These are phyloP conservation scores for Suillus plorans DNA, from an alignment of 768 basidiomycete genomes.

Conservation along the genomic window DNA sequence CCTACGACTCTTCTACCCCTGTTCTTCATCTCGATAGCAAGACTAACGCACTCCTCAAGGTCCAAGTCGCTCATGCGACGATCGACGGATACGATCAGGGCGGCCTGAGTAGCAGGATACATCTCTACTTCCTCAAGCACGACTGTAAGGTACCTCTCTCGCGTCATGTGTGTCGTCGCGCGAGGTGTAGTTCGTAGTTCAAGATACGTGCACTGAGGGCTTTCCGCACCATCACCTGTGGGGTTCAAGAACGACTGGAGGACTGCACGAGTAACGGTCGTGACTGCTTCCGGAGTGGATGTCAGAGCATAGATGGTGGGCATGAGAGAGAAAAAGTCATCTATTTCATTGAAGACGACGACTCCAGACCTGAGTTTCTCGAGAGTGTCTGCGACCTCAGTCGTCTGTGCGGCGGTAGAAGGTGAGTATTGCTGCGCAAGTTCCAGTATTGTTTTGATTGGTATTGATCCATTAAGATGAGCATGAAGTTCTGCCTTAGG, in stretches of 20 bases:
- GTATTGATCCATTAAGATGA: conserved; percentile 84
- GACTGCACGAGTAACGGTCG: conserved; percentile 61
- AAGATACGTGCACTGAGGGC: conserved; percentile 65
- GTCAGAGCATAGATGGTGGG: conserved; percentile 79
- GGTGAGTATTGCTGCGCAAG: conserved; percentile 49
- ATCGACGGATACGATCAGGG: conserved; percentile 76
- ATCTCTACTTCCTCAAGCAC: conserved; percentile 65
- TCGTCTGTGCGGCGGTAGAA: neutral
- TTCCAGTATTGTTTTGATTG: conserved; percentile 57
- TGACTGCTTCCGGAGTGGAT: conserved; percentile 54
- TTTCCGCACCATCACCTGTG: conserved; percentile 14
- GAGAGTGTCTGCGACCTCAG: conserved; percentile 38
- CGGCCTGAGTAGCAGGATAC: conserved; percentile 51
- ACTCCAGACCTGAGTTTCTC: conserved; percentile 38
- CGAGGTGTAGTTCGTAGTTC: conserved; percentile 85
- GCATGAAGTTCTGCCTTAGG: conserved; percentile 88
- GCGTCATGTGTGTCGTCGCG: conserved; percentile 54
- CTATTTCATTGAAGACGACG: conserved; percentile 45
- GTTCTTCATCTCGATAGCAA: conserved; percentile 53
- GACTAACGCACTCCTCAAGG: conserved; percentile 53
- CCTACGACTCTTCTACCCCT: conserved; percentile 70
- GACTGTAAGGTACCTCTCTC: conserved; percentile 57
- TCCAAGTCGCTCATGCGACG: conserved; percentile 57
- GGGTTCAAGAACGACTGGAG: conserved; percentile 55
- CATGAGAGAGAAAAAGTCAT: conserved; percentile 75